These are phyloP conservation scores for Fusarium sp. DNA, from an alignment of 2,329 filamentous ascomycete species.

Conservation along the genomic window DNA sequence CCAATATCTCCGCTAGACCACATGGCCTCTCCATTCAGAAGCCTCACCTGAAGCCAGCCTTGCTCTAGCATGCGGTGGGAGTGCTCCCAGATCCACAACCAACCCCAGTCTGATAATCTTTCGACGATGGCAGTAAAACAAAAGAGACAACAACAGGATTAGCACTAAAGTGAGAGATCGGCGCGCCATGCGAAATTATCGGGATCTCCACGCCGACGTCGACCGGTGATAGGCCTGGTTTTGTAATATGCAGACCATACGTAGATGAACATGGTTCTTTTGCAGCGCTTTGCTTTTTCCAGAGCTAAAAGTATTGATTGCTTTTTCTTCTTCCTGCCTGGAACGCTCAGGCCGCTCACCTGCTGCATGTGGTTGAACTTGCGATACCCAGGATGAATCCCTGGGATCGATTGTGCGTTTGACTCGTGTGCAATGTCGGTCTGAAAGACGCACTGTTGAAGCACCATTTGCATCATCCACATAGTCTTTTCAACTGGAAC, in stretches of 20 bases:
- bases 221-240: conserved; percentile 19
- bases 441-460: conserved; percentile 19
- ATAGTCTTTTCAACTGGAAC: background rate
- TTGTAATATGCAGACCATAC: conserved; percentile 39
- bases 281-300: conserved; percentile 44
- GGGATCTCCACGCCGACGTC: conserved; percentile 39
- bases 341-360: conserved; percentile 40
- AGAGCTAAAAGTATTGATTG: conserved; percentile 11
- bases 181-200: conserved; percentile 37
- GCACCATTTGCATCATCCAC: conserved; percentile 7
- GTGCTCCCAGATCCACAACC: conserved; percentile 24
- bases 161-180: conserved; percentile 39
- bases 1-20: conserved; percentile 22
- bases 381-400: background rate
- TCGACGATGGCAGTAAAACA: conserved; percentile 33
- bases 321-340: conserved; percentile 37
- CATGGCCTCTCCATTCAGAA: conserved; percentile 15
- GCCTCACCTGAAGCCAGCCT: conserved; percentile 47
- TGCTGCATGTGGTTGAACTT: background rate
- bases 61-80: conserved; percentile 46
- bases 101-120: conserved; percentile 4
- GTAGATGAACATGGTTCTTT: conserved; percentile 37
- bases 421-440: conserved; percentile 34
- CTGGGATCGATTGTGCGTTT: conserved; percentile 8
- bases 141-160: conserved; percentile 36